These are phyloP conservation scores for Calonectria pauciramosa DNA, from an alignment of 2,329 filamentous ascomycete genomes.

Conservation along the genomic window DNA sequence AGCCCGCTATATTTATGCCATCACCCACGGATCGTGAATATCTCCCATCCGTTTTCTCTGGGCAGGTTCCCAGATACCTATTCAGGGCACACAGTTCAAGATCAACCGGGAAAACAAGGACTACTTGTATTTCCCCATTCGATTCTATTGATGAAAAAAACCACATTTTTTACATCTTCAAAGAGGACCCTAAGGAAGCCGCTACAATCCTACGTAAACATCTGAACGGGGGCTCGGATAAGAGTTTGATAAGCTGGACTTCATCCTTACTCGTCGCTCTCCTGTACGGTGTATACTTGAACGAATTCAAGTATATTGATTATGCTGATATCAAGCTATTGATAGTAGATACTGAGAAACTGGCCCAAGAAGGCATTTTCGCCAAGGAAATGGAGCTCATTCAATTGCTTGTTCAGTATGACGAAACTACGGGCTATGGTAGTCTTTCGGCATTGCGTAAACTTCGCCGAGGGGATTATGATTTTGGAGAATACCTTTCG, in stretches of 20 bases:
- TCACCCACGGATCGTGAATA: no score
- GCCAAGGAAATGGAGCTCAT: neutral
- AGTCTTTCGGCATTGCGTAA: neutral
- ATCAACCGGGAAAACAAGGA: neutral
- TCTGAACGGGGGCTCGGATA: neutral
- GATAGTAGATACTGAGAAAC: neutral
- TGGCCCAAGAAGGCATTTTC: neutral
- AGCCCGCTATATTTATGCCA: neutral
- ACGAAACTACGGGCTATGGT: neutral
- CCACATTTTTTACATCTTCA: neutral
- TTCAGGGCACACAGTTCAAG: neutral
- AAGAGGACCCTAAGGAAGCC: neutral
- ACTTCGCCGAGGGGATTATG: neutral
- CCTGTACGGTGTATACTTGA: neutral
- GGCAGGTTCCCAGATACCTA: neutral
- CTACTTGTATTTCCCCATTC: neutral
- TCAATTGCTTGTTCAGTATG: neutral
- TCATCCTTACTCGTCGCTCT: neutral
- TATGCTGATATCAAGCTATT: neutral
- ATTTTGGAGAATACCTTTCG: neutral
- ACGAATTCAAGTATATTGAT: no score
- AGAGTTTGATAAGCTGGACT: neutral
- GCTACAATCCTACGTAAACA: neutral
- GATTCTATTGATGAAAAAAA: neutral
- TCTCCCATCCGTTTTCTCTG: neutral